A percentile compares a stretch with the other conserved stretches of the same genome.
Evolutionary conservation across 192 early-diverging fungal species (phyloP).

Genomic region (Backusella tarrabulga): DNA sequence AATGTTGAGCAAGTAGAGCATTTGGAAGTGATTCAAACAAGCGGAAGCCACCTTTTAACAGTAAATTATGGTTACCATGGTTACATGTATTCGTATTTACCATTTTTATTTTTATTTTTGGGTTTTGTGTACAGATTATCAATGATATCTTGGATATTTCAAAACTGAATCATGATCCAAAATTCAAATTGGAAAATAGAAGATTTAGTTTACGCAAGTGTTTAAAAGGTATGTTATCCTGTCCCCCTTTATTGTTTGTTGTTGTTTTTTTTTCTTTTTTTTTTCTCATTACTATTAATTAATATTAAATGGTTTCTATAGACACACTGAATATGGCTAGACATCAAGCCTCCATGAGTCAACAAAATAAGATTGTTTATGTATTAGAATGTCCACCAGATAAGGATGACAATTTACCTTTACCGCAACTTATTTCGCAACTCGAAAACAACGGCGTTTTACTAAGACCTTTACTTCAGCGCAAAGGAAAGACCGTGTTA

Average conservation of each 20-base stretch:
- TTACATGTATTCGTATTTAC: not conserved
- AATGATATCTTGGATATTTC: slow-evolving; percentile 55
- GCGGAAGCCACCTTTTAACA: slow-evolving; percentile 50
- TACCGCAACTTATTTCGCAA: slow-evolving; percentile 25
- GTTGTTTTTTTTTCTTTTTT: not conserved
- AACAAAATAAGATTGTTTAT: slow-evolving; percentile 32
- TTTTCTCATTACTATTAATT: not conserved
- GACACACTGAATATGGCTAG: slow-evolving; percentile 42
- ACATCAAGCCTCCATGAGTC: slow-evolving; percentile 32
- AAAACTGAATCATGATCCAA: slow-evolving; percentile 51
- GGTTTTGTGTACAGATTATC: slow-evolving; percentile 38
- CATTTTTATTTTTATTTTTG: slow-evolving; percentile 6
- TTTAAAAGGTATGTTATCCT: slow-evolving; percentile 44
- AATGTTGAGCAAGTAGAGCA: slow-evolving; percentile 46
- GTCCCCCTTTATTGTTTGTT: not conserved
- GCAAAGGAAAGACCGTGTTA: slow-evolving; percentile 30
- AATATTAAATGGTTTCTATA: not conserved
- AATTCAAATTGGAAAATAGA: slow-evolving; percentile 48
- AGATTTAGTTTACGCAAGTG: slow-evolving; percentile 50
- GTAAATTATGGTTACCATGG: slow-evolving; percentile 25
- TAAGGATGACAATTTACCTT: slow-evolving; percentile 26
- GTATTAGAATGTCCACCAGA: slow-evolving; percentile 32
- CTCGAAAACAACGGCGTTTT: slow-evolving; percentile 13
- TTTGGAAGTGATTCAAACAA: slow-evolving; percentile 53
- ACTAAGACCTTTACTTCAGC: slow-evolving; percentile 3